Evolutionary conservation across 805 yeast species (phyloP).

Genomic region (Wickerhamiella musiphila): DNA sequence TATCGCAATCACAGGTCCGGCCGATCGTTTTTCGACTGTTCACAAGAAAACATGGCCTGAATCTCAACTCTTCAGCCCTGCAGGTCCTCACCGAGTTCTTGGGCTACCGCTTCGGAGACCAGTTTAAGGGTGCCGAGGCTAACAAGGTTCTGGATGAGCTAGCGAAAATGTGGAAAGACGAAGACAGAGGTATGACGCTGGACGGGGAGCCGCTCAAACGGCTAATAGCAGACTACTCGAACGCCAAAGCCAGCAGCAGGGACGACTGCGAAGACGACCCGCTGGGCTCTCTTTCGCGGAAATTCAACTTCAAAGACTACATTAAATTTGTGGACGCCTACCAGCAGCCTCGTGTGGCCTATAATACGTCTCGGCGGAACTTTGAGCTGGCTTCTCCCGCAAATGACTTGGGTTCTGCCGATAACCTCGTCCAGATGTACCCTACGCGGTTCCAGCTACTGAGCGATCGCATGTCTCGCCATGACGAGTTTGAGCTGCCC

Average conservation of each 20-base stretch:
- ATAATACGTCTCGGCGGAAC: constrained; percentile 31
- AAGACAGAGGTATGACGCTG: constrained; percentile 70
- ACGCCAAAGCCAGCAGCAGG: constrained; percentile 7
- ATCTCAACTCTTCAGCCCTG: constrained; percentile 74
- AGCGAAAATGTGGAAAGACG: constrained; percentile 73
- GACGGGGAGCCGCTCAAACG: constrained; percentile 54
- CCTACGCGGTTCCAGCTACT: constrained; percentile 41
- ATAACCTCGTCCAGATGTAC: constrained; percentile 14
- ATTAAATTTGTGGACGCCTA: constrained; percentile 48
- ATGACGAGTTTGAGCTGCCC: constrained; percentile 45
- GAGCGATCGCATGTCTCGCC: constrained; percentile 55
- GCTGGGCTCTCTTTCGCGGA: not conserved
- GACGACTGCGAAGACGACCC: not conserved
- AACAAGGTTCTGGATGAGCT: constrained; percentile 56
- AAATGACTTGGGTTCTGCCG: constrained; percentile 13
- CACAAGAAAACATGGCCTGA: constrained; percentile 83
- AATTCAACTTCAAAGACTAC: constrained; percentile 53
- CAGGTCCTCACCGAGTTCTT: constrained; percentile 53
- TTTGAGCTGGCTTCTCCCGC: constrained; percentile 25
- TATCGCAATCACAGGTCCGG: constrained; percentile 67
- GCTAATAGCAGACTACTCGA: constrained; percentile 42
- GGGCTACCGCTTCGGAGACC: constrained; percentile 62
- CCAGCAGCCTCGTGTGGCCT: constrained; percentile 25
- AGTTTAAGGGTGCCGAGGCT: constrained; percentile 60
- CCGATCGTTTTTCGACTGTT: constrained; percentile 83